Conservation (phyloP, 1,284 basidiomycete species). For the Porodaedalea pini region DNA sequence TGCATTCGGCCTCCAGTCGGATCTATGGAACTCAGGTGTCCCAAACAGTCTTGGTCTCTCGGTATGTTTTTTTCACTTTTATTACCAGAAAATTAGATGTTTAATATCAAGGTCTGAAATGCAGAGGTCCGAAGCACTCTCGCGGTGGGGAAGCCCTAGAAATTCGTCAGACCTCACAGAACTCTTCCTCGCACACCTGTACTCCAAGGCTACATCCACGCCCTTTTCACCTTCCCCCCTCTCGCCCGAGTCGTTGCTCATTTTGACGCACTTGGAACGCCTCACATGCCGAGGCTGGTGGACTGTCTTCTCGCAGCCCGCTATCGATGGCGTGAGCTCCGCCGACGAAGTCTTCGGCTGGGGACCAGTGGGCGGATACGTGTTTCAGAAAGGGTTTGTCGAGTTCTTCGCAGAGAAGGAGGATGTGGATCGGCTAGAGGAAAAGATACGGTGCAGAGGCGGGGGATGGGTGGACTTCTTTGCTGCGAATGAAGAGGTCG, state of each 20-base stretch:
- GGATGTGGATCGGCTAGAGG: slow-evolving; percentile 65
- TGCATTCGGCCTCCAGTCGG: slow-evolving; percentile 77
- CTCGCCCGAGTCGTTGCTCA: slow-evolving; percentile 80
- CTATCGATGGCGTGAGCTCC: slow-evolving; percentile 78
- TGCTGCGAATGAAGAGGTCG: slow-evolving; percentile 78
- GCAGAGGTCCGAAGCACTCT: slow-evolving; percentile 63
- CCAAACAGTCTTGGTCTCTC: slow-evolving; percentile 51
- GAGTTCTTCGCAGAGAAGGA: slow-evolving; percentile 84
- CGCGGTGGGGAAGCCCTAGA: slow-evolving; percentile 81
- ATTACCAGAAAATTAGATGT: slow-evolving; percentile 1
- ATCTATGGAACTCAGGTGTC: slow-evolving; percentile 50
- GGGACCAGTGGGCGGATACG: slow-evolving; percentile 88
- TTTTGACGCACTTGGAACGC: slow-evolving; percentile 74
- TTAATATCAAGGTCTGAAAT: neutral
- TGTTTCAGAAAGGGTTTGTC: slow-evolving; percentile 97
- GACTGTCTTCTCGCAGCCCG: slow-evolving; percentile 97
- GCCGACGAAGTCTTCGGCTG: slow-evolving; percentile 83
- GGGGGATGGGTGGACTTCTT: slow-evolving; percentile 79
- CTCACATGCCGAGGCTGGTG: slow-evolving; percentile 83
- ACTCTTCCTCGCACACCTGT: slow-evolving; percentile 80
- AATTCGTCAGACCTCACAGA: slow-evolving; percentile 68
- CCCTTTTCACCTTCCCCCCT: slow-evolving; percentile 90
- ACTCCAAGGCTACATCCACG: slow-evolving; percentile 67
- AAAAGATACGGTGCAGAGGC: slow-evolving; percentile 51
- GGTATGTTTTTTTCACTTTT: slow-evolving; percentile 34